Evolutionary conservation across 1,284 basidiomycete species (phyloP).

Genomic region (Cryptococcus wingfieldii): DNA sequence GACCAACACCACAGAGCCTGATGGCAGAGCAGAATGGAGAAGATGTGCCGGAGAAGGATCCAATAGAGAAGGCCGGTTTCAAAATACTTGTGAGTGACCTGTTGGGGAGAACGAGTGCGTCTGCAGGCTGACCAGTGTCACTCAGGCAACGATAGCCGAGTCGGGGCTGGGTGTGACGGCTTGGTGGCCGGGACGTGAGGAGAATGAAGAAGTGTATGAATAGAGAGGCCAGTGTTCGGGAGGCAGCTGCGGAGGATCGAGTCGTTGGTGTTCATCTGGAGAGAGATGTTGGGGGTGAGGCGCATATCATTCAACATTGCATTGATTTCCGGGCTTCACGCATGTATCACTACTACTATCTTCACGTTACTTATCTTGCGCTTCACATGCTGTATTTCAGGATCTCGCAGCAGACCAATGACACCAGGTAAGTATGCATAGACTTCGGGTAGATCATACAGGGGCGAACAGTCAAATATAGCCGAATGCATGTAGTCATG

Average conservation of each 20-base stretch:
- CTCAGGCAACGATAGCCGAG: conserved; percentile 79
- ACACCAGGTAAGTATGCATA: too few species aligned
- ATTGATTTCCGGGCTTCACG: too few species aligned
- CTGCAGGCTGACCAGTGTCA: neutral
- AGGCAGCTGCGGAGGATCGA: too few species aligned
- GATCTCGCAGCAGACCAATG: too few species aligned
- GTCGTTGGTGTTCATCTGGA: too few species aligned
- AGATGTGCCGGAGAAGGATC: conserved; percentile 60
- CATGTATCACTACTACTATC: too few species aligned
- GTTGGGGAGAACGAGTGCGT: neutral
- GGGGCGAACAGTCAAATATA: too few species aligned
- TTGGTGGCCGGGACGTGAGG: conserved; percentile 54
- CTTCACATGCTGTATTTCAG: neutral
- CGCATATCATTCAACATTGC: too few species aligned
- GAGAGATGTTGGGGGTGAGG: too few species aligned
- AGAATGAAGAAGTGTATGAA: conserved; percentile 34
- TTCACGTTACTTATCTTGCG: neutral
- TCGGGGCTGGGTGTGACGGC: conserved; percentile 70
- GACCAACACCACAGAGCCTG: conserved; percentile 64
- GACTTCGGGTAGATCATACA: too few species aligned
- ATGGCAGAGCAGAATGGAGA: conserved; percentile 21
- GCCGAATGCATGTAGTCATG: too few species aligned
- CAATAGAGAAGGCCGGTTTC: conserved; percentile 61
- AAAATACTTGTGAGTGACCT: conserved; percentile 59
- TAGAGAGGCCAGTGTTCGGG: conserved; percentile 1